Conservation (phyloP, 2,329 filamentous ascomycete genomes). For the Fusarium falciforme region DNA sequence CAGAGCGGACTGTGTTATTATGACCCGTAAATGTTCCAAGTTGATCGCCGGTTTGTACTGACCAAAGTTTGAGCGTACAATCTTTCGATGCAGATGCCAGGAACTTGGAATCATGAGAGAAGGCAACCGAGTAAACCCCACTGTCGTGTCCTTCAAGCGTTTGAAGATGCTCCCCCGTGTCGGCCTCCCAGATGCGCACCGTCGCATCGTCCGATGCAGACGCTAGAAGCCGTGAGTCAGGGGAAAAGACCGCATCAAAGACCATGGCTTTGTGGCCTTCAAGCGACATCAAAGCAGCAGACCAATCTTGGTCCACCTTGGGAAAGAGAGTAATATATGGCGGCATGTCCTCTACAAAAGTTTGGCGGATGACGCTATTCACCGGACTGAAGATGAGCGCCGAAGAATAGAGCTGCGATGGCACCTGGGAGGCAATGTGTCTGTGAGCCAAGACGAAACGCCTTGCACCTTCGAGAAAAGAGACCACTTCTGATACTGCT, state of each 20-base stretch:
- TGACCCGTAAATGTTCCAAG: background rate
- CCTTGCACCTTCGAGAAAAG: background rate
- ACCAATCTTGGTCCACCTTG: background rate
- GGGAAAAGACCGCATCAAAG: background rate
- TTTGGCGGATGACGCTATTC: background rate
- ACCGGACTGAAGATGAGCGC: background rate
- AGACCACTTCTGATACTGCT: background rate
- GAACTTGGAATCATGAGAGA: background rate
- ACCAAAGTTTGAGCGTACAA: background rate
- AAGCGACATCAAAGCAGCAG: background rate
- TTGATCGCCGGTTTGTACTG: background rate
- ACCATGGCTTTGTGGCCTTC: background rate
- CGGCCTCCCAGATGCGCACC: background rate
- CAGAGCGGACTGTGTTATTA: background rate
- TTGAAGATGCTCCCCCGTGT: background rate
- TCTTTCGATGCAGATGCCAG: background rate
- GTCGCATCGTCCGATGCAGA: background rate
- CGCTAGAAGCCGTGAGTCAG: background rate
- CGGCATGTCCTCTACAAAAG: background rate
- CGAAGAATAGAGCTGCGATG: background rate
- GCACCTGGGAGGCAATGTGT: background rate
- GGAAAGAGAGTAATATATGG: background rate
- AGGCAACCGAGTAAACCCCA: background rate
- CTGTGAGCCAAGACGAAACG: background rate
- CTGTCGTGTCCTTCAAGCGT: background rate